Evolutionary conservation across 2,329 filamentous ascomycete species (phyloP).

Genomic region (Alternaria alternata): DNA sequence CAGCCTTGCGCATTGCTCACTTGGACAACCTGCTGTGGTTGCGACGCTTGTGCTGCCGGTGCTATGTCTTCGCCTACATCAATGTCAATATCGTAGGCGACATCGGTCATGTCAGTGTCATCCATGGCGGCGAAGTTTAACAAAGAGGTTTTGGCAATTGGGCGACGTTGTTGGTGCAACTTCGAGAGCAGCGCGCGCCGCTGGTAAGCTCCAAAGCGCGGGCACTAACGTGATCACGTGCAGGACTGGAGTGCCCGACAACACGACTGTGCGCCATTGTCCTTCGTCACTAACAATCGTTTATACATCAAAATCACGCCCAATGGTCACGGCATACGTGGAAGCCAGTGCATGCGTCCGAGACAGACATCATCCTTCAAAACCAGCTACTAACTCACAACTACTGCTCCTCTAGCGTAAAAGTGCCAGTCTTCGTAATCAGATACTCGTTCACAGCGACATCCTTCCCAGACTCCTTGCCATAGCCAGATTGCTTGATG

Average conservation of each 20-base stretch:
- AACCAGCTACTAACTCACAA: conserved; percentile 10
- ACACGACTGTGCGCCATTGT: not conserved
- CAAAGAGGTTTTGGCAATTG: conserved; percentile 9
- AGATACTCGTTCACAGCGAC: conserved; percentile 70
- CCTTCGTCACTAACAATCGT: not conserved
- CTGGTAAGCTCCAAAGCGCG: conserved; percentile 13
- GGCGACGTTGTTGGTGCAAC: conserved; percentile 25
- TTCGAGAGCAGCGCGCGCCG: conserved; percentile 14
- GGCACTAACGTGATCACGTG: conserved; percentile 28
- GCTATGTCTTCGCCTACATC: conserved; percentile 35
- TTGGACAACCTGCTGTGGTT: conserved; percentile 33
- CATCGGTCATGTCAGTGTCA: conserved; percentile 47
- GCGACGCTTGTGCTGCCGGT: conserved; percentile 25
- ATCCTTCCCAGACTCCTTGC: conserved; percentile 72
- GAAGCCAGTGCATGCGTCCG: not conserved
- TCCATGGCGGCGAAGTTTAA: conserved; percentile 31
- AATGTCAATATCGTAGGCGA: conserved; percentile 50
- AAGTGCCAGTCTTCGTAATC: conserved; percentile 71
- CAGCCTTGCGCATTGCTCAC: conserved; percentile 18
- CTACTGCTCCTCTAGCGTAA: conserved; percentile 61
- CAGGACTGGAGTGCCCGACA: not conserved
- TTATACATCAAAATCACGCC: too few species aligned
- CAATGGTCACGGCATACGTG: conserved; percentile 2
- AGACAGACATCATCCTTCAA: not conserved
- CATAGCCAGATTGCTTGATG: conserved; percentile 73